Percentiles rank a stretch among this genome's conserved stretches.
Conservation (phyloP, 371 early-diverging fungal genomes). For the Vairimorpha ceranae region DNA sequence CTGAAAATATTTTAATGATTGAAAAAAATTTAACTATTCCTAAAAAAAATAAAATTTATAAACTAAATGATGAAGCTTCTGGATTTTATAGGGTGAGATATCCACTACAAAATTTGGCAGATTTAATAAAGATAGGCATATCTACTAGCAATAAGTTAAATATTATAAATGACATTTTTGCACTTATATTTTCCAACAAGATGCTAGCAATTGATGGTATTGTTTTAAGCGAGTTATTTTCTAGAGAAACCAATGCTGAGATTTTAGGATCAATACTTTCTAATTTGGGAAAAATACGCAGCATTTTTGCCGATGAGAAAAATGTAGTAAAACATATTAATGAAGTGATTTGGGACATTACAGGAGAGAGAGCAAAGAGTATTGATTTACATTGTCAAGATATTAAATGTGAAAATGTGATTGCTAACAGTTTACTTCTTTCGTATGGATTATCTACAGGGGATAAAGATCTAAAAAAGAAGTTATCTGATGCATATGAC, state of each 20-base stretch:
- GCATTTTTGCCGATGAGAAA: not conserved
- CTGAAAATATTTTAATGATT: slow-evolving; percentile 17
- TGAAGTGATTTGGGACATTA: not conserved
- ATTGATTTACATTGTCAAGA: not conserved
- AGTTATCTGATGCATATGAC: not conserved
- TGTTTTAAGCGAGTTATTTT: not conserved
- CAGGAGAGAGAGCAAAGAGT: not conserved
- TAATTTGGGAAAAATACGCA: not conserved
- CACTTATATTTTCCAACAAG: not conserved
- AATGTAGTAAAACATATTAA: not conserved
- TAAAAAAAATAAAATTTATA: slow-evolving; percentile 59
- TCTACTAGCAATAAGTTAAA: slow-evolving; percentile 8
- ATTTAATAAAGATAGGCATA: slow-evolving; percentile 1
- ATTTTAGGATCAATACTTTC: not conserved
- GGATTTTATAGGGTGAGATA: slow-evolving; percentile 69
- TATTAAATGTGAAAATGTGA: not conserved
- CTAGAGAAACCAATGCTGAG: not conserved
- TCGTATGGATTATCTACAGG: not conserved
- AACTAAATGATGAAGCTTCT: slow-evolving; percentile 66
- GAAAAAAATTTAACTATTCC: not conserved
- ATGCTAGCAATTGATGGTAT: not conserved
- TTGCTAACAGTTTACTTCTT: not conserved
- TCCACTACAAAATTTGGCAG: slow-evolving; percentile 50
- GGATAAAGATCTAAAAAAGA: not conserved
- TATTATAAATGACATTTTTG: slow-evolving; percentile 28